These are phyloP conservation scores for Fusarium brachygibbosum DNA, from an alignment of 2,329 filamentous ascomycete genomes.

Conservation along the genomic window DNA sequence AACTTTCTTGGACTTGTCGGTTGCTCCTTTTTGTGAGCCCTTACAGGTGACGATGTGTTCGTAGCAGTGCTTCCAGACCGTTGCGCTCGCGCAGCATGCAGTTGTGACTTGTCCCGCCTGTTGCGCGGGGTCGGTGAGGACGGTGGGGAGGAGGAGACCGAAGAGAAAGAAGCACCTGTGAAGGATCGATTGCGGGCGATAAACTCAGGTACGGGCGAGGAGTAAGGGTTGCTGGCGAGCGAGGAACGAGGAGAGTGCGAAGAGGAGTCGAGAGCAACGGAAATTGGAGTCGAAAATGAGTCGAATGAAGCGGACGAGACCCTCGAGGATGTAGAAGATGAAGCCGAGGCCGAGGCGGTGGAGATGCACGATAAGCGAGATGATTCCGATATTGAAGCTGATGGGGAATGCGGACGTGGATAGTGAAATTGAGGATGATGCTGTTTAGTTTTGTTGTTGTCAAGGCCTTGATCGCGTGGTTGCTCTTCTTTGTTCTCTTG, in stretches of 20 bases:
- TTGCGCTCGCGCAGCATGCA: slow-evolving; percentile 64
- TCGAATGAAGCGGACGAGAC: slow-evolving; percentile 43
- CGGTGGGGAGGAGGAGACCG: slow-evolving; percentile 41
- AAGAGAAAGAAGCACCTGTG: slow-evolving; percentile 39
- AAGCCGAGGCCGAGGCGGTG: slow-evolving; percentile 38
- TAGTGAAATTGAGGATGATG: slow-evolving; percentile 46
- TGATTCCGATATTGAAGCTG: slow-evolving; percentile 42
- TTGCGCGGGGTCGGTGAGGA: slow-evolving; percentile 54
- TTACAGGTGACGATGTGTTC: slow-evolving; percentile 39
- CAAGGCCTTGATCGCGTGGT: slow-evolving; percentile 18
- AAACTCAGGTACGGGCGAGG: slow-evolving; percentile 38
- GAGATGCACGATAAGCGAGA: slow-evolving; percentile 48
- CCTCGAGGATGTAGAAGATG: slow-evolving; percentile 39
- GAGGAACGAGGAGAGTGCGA: slow-evolving; percentile 29
- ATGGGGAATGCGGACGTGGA: slow-evolving; percentile 44
- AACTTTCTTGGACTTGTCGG: slow-evolving; percentile 44
- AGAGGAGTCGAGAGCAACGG: slow-evolving; percentile 31
- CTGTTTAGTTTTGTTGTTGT: slow-evolving; percentile 38
- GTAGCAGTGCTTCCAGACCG: slow-evolving; percentile 58
- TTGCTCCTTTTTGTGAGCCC: slow-evolving; percentile 40
- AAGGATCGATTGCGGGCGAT: slow-evolving; percentile 40
- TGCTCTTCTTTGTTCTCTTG: slow-evolving; percentile 21
- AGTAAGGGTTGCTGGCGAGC: slow-evolving; percentile 8
- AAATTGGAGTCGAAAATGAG: slow-evolving; percentile 43
- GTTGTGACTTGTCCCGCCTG: slow-evolving; percentile 62